Conservation (phyloP, 768 basidiomycete genomes). For the Boletus sensibilis region DNA sequence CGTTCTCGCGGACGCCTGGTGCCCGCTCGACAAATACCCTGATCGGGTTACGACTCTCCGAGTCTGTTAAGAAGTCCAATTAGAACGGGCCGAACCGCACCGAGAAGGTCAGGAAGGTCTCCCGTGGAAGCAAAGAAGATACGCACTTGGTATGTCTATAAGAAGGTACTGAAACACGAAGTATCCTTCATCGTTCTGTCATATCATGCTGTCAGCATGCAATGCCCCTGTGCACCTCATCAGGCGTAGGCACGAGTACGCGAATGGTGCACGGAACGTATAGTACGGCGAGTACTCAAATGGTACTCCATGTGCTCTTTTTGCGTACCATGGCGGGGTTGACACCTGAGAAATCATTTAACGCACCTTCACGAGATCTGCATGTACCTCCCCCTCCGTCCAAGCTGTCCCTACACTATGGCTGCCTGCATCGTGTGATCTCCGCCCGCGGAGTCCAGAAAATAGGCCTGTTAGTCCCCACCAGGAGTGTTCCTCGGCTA, state of each 20-base stretch:
- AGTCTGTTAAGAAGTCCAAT: constrained; percentile 42
- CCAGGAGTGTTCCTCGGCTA: constrained; percentile 36
- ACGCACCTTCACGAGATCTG: constrained; percentile 69
- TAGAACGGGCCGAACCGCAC: constrained; percentile 8
- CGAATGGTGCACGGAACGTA: neutral
- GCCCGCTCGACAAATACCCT: constrained; percentile 71
- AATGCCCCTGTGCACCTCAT: constrained; percentile 1
- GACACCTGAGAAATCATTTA: constrained; percentile 3
- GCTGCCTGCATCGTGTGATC: constrained; percentile 30
- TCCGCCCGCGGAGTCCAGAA: constrained; percentile 53
- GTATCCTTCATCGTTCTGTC: constrained; percentile 71
- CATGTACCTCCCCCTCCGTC: constrained; percentile 81
- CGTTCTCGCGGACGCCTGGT: constrained; percentile 66
- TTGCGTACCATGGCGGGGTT: neutral
- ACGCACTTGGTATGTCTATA: constrained; percentile 77
- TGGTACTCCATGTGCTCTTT: neutral
- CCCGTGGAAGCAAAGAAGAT: constrained; percentile 19
- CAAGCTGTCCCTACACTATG: constrained; percentile 45
- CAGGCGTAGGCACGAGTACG: constrained; percentile 1
- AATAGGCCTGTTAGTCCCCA: constrained; percentile 69
- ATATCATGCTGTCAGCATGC: constrained; percentile 10
- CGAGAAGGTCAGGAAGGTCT: neutral
- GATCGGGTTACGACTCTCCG: constrained; percentile 56
- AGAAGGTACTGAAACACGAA: constrained; percentile 77
- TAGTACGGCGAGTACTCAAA: constrained; percentile 1